These are phyloP conservation scores for Talaromyces sp. DNA, from an alignment of 2,329 filamentous ascomycete genomes.

Conservation along the genomic window DNA sequence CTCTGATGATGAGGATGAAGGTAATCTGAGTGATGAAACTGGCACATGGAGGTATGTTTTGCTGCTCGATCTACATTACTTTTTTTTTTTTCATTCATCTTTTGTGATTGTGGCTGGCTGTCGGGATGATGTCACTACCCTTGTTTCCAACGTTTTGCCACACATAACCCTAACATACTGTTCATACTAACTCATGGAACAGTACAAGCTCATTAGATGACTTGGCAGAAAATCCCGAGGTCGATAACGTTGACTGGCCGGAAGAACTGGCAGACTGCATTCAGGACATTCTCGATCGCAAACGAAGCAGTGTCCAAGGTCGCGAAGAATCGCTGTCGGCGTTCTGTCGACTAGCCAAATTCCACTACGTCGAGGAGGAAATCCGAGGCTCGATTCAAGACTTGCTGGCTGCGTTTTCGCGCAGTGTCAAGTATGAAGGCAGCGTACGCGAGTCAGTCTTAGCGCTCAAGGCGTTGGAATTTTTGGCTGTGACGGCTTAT, in stretches of 20 bases:
- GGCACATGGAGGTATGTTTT: conserved; percentile 50
- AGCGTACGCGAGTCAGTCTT: conserved; percentile 66
- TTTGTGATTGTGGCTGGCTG: background rate
- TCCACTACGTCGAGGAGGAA: conserved; percentile 62
- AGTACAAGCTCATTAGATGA: conserved; percentile 67
- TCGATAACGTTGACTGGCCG: conserved; percentile 57
- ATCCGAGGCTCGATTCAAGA: conserved; percentile 59
- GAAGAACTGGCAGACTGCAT: conserved; percentile 63
- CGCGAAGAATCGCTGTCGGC: conserved; percentile 62
- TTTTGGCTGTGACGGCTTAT: conserved; percentile 65
- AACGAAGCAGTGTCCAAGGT: conserved; percentile 69
- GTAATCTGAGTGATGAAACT: conserved; percentile 56
- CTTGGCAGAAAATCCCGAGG: conserved; percentile 53
- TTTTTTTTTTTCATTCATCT: background rate
- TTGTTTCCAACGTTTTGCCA: conserved; percentile 7
- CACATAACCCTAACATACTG: background rate
- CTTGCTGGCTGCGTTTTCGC: conserved; percentile 62
- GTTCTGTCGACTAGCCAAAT: conserved; percentile 64
- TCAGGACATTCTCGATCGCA: conserved; percentile 69
- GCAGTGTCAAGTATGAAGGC: conserved; percentile 65
- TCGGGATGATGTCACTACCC: conserved; percentile 35
- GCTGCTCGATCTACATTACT: conserved; percentile 23
- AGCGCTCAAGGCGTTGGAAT: conserved; percentile 67
- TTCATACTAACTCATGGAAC: conserved; percentile 10
- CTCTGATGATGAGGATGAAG: conserved; percentile 58